Evolutionary conservation across 1,284 basidiomycete species (phyloP).

Genomic region (Anthracocystis panici-leucophaei): DNA sequence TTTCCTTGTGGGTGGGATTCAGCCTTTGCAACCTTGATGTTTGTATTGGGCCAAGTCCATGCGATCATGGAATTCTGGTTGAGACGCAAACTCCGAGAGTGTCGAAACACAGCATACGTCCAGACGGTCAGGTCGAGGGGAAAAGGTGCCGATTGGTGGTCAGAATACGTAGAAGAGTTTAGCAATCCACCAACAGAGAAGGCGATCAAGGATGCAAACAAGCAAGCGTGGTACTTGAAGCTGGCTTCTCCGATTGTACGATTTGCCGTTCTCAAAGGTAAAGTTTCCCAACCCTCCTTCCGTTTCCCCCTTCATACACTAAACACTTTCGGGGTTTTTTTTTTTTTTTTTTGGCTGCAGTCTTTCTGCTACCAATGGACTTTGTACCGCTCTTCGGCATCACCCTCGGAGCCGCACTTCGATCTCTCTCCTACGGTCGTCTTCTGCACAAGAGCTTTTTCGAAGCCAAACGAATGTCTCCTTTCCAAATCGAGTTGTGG

Average conservation of each 20-base stretch:
- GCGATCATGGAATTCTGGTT: conserved; percentile 66
- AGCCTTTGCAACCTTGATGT: conserved; percentile 64
- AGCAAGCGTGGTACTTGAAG: conserved; percentile 55
- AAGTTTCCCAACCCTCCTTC: background rate
- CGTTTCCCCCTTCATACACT: too few relatives aligned
- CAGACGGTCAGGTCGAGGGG: conserved; percentile 63
- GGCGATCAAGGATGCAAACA: conserved; percentile 57
- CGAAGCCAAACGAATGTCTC: conserved; percentile 65
- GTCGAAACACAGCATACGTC: conserved; percentile 58
- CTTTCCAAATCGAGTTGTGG: conserved; percentile 63
- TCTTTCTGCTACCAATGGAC: conserved; percentile 60
- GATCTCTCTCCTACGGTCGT: conserved; percentile 53
- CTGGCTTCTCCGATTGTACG: conserved; percentile 55
- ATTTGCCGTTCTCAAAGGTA: conserved; percentile 57
- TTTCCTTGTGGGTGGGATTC: background rate
- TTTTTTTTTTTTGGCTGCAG: conserved; percentile 15
- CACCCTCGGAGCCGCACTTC: conserved; percentile 45
- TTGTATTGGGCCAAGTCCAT: conserved; percentile 63
- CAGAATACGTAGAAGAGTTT: conserved; percentile 66
- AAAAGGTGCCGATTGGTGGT: conserved; percentile 66
- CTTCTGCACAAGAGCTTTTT: conserved; percentile 58
- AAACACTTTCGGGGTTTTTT: background rate
- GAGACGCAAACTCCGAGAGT: conserved; percentile 50
- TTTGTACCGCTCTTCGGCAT: conserved; percentile 64
- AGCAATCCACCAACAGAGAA: conserved; percentile 59